Evolutionary conservation across 495 filamentous ascomycete species (phyloP).

Genomic region (Aspergillus campestris): DNA sequence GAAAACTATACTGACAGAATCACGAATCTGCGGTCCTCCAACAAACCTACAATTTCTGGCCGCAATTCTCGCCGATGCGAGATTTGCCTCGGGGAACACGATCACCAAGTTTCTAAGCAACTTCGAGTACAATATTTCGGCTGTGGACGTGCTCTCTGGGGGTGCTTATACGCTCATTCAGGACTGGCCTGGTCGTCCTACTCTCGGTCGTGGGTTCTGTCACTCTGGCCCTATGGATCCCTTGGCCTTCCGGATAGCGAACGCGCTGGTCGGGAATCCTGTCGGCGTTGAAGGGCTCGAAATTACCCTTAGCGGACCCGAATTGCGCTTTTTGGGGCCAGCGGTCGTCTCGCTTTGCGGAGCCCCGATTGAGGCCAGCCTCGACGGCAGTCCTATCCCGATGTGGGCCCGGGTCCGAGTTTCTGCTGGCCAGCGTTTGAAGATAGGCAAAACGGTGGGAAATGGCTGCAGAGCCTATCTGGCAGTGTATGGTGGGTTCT

Average conservation of each 20-base stretch:
- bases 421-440: conserved; percentile 42
- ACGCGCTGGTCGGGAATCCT: conserved; percentile 50
- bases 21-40: conserved; percentile 44
- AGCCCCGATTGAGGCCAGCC: conserved; percentile 36
- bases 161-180: conserved; percentile 52
- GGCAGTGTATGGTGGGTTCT: conserved; percentile 50
- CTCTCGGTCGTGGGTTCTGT: conserved; percentile 41
- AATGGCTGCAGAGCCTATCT: conserved; percentile 50
- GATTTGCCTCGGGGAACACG: conserved; percentile 41
- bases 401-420: conserved; percentile 49
- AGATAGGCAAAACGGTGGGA: conserved; percentile 43
- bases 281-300: conserved; percentile 46
- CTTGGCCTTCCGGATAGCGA: conserved; percentile 45
- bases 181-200: conserved; percentile 49
- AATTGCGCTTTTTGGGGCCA: conserved; percentile 43
- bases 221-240: conserved; percentile 50
- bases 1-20: conserved; percentile 27
- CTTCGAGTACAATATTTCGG: conserved; percentile 41
- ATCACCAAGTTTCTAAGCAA: conserved; percentile 43
- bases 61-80: conserved; percentile 31
- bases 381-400: conserved; percentile 37
- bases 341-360: conserved; percentile 47
- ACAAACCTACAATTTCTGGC: conserved; percentile 50
- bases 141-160: conserved; percentile 48
- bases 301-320: conserved; percentile 51